A percentile compares a stretch with the other conserved stretches of the same genome.
phyloP scores from a whole-genome alignment of 306 rosid species.

The Cucurbita moschata region DNA sequence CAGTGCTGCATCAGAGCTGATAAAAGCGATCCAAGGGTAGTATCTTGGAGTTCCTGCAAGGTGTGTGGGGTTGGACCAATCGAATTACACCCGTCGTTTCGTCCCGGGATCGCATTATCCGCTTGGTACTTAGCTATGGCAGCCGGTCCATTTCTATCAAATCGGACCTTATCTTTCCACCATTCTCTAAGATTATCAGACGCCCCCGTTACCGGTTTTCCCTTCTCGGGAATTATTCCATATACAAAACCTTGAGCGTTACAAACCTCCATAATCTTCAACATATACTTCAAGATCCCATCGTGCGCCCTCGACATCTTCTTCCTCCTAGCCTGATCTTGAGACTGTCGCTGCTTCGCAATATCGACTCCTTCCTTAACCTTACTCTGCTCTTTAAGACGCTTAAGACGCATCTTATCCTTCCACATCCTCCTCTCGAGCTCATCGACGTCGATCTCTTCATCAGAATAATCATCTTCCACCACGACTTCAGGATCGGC shows the following conservation, averaged over 20 bases:
- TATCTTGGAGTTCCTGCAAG: conserved; percentile 75
- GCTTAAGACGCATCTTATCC: conserved; percentile 42
- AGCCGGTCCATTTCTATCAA: conserved; percentile 81
- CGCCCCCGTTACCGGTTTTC: conserved; percentile 75
- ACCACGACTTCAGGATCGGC: conserved; percentile 28
- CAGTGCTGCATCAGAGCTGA: conserved; percentile 93
- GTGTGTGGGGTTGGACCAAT: conserved; percentile 62
- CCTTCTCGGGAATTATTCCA: conserved; percentile 80
- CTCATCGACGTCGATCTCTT: conserved; percentile 51
- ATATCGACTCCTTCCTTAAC: conserved; percentile 44
- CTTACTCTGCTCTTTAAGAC: conserved; percentile 45
- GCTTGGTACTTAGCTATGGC: conserved; percentile 69
- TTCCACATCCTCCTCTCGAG: conserved; percentile 79
- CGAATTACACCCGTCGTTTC: conserved; percentile 40
- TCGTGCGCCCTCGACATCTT: conserved; percentile 91
- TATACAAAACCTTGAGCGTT: conserved; percentile 86
- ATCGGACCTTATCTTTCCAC: conserved; percentile 91
- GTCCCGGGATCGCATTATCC: conserved; percentile 41
- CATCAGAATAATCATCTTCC: conserved; percentile 53
- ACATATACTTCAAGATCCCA: conserved; percentile 72
- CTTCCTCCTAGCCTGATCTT: conserved; percentile 78
- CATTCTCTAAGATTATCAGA: conserved; percentile 86
- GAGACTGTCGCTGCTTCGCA: conserved; percentile 55
- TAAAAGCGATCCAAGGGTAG: conserved; percentile 72
- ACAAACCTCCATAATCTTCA: conserved; percentile 90